Conservation (phyloP, 164 flowering plant species). For the Nymphaea thermarum region DNA sequence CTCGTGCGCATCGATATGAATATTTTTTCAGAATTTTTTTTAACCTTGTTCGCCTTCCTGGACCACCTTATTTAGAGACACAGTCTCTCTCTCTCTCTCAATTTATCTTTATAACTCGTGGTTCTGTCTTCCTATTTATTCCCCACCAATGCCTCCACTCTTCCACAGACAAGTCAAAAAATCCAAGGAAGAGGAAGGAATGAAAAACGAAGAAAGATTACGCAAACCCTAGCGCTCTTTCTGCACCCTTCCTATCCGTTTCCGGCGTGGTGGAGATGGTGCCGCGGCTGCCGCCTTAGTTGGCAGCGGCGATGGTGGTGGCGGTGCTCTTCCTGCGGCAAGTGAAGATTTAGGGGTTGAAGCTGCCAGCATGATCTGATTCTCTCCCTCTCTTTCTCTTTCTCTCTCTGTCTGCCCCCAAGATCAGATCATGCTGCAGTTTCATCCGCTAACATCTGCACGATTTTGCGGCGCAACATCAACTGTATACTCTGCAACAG, state of each 20-base stretch:
- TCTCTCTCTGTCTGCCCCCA: slow-evolving; percentile 8
- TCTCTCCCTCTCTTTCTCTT: slow-evolving; percentile 22
- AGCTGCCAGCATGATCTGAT: slow-evolving; percentile 90
- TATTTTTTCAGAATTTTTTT: neutral
- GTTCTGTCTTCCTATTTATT: slow-evolving; percentile 1
- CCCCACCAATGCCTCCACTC: neutral
- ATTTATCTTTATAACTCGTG: neutral
- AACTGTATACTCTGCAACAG: no score
- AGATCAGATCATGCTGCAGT: slow-evolving; percentile 2
- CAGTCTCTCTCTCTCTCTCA: neutral
- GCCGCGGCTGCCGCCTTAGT: no score
- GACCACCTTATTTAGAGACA: neutral
- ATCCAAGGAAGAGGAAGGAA: neutral
- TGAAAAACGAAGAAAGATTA: neutral
- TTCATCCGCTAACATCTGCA: slow-evolving; percentile 1
- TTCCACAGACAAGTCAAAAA: neutral
- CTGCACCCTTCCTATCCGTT: neutral
- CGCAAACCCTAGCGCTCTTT: neutral
- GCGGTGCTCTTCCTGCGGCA: neutral
- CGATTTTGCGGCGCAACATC: neutral
- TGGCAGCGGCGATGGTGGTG: neutral
- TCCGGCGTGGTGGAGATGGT: neutral
- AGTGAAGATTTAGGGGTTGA: slow-evolving; percentile 23
- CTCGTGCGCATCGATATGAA: no score
- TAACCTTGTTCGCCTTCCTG: neutral